phyloP scores from a whole-genome alignment of 129 eudicot species.

The Pittosporum tobira region DNA sequence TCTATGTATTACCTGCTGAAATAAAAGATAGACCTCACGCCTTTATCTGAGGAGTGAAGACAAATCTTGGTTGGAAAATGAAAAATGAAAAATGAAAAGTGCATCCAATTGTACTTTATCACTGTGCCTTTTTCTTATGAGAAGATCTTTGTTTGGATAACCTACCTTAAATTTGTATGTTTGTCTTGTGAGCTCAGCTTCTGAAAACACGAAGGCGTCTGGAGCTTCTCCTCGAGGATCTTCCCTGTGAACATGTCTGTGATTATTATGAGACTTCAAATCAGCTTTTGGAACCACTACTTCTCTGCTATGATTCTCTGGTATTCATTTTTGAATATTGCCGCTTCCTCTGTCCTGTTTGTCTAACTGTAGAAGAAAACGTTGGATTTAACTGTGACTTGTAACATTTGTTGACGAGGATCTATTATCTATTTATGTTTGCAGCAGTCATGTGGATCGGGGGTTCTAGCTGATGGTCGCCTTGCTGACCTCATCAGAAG shows the following conservation, averaged over 20 bases:
- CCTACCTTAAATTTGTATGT: background rate
- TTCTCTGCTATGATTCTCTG: slow-evolving; percentile 87
- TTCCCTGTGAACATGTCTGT: slow-evolving; percentile 63
- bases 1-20: slow-evolving; percentile 3
- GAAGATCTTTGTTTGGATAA: too few species aligned
- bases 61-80: background rate
- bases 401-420: slow-evolving; percentile 13
- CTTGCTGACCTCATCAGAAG: slow-evolving; percentile 89
- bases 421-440: slow-evolving; percentile 15
- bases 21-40: background rate
- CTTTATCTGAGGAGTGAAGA: background rate
- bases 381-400: slow-evolving; percentile 5
- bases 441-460: slow-evolving; percentile 88
- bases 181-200: slow-evolving; percentile 44
- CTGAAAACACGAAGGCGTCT: slow-evolving; percentile 60
- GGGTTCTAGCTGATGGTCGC: slow-evolving; percentile 92
- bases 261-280: slow-evolving; percentile 78
- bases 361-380: too few species aligned
- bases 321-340: slow-evolving; percentile 24
- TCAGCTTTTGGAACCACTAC: slow-evolving; percentile 71
- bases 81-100: too few species aligned
- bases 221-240: slow-evolving; percentile 83
- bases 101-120: background rate
- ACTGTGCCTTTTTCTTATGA: background rate
- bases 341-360: background rate